These are phyloP conservation scores for Trichoderma sp. DNA, from an alignment of 2,329 filamentous ascomycete species.

Conservation along the genomic window DNA sequence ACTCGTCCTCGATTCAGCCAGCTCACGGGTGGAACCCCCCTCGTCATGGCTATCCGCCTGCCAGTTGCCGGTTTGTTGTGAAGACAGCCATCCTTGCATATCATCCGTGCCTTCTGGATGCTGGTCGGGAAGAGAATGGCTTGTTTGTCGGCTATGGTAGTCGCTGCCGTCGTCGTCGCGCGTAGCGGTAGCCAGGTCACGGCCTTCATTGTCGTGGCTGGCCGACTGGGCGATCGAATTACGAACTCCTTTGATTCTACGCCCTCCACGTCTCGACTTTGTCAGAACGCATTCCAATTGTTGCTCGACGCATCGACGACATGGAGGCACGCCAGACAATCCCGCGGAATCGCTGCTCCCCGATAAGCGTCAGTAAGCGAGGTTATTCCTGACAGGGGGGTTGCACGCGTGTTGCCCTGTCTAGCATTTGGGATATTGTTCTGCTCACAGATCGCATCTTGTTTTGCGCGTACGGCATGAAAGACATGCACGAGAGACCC, in stretches of 20 bases:
- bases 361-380: constrained; percentile 4
- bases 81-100: not conserved
- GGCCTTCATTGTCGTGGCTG: not conserved
- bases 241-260: not conserved
- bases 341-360: not conserved
- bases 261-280: not conserved
- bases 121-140: not conserved
- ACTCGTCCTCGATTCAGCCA: not conserved
- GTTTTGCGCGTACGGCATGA: not conserved
- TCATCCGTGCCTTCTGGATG: not conserved
- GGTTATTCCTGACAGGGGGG: not conserved
- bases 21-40: not conserved
- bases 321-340: not conserved
- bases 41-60: not conserved
- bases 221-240: not conserved
- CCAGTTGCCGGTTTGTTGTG: constrained; percentile 3
- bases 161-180: not conserved
- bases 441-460: constrained; percentile 3
- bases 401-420: not conserved
- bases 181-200: not conserved
- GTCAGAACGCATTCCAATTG: not conserved
- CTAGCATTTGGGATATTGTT: not conserved
- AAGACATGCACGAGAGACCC: constrained; percentile 1
- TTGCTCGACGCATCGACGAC: not conserved
- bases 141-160: not conserved